Evolutionary conservation across 495 filamentous ascomycete species (phyloP).

Genomic region (Aspergillus campestris): DNA sequence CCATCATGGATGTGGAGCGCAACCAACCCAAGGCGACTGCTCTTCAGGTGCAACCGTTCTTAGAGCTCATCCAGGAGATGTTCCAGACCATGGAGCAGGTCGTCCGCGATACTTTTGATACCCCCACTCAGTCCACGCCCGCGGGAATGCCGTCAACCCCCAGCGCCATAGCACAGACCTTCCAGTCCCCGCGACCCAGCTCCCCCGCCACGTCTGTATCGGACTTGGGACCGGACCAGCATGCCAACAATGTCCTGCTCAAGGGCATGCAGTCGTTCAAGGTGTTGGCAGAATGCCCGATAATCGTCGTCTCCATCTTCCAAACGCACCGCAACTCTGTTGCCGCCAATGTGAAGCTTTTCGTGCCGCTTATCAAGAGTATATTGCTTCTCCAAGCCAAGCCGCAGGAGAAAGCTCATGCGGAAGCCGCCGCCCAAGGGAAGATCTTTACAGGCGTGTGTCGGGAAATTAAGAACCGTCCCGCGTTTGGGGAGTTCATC

Average conservation of each 20-base stretch:
- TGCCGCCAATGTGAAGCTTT: constrained; percentile 75
- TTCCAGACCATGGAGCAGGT: constrained; percentile 91
- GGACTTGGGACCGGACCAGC: constrained; percentile 72
- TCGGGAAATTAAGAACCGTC: constrained; percentile 85
- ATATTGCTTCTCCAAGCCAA: constrained; percentile 84
- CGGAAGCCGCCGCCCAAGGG: constrained; percentile 63
- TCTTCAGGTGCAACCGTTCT: constrained; percentile 76
- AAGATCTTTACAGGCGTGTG: constrained; percentile 89
- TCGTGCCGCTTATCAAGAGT: constrained; percentile 88
- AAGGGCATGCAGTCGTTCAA: constrained; percentile 99
- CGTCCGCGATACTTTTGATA: constrained; percentile 88
- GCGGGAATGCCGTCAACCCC: constrained; percentile 70
- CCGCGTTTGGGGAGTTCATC: constrained; percentile 95
- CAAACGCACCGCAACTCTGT: constrained; percentile 80
- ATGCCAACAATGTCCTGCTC: constrained; percentile 66
- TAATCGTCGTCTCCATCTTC: constrained; percentile 97
- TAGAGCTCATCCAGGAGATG: constrained; percentile 88
- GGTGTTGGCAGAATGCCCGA: constrained; percentile 93
- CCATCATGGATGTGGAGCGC: constrained; percentile 89
- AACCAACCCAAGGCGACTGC: constrained; percentile 78
- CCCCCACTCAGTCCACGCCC: constrained; percentile 51
- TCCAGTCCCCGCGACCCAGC: constrained; percentile 79
- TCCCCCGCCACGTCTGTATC: constrained; percentile 75
- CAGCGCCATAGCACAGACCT: constrained; percentile 58
- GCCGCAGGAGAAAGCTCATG: constrained; percentile 87